Evolutionary conservation across 352 stramenopile species (phyloP), one percentile per base, ranked within the genome.

Genomic region (Phytopythium montanum): DNA sequence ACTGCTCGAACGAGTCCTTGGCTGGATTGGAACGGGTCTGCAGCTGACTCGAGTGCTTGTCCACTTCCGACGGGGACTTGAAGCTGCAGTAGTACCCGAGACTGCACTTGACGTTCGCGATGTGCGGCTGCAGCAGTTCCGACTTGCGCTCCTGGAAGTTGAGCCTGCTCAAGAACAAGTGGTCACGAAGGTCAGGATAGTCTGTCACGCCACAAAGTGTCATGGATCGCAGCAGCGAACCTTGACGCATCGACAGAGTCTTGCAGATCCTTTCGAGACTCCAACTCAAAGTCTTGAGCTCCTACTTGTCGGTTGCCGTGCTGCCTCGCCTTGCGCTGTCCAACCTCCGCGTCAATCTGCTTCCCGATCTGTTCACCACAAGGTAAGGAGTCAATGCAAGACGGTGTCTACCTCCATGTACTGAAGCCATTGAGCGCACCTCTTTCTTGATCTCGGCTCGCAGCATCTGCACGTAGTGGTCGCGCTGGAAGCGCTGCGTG

Each of bases 361-460:
- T 65, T 59, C 12, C 75, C 70, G 13, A 91, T 78, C 75, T 88
- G 53, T 18, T 48, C 13, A 5, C 2, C 2, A 50, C 14, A 41
- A 16, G n/a, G n/a, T n/a, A n/a, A n/a, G n/a, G n/a, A n/a, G n/a
- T n/a, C 1, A 65, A 50, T 33, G 51, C 23, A 36, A 1, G 5
- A 45, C 31, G 10, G n/a, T n/a, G n/a, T n/a, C n/a, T n/a, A n/a
- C n/a, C n/a, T n/a, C n/a, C n/a, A n/a, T n/a, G n/a, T n/a, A n/a
- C n/a, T 48, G 3, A 38, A 38, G 10, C 33, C 33, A 38, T 38
- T 38, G 16, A 4, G 25, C 53, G 28, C 61, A 89, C 81, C 72
- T 93, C 79, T 39, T 86, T 87, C 52, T 90, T 87, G 54, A 93
- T 90, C 45, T 89, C 81, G 4, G 65, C 13, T 3, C 76, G 77